phyloP scores from a whole-genome alignment of 1,284 basidiomycete genomes.

The Rhodofomes roseus region DNA sequence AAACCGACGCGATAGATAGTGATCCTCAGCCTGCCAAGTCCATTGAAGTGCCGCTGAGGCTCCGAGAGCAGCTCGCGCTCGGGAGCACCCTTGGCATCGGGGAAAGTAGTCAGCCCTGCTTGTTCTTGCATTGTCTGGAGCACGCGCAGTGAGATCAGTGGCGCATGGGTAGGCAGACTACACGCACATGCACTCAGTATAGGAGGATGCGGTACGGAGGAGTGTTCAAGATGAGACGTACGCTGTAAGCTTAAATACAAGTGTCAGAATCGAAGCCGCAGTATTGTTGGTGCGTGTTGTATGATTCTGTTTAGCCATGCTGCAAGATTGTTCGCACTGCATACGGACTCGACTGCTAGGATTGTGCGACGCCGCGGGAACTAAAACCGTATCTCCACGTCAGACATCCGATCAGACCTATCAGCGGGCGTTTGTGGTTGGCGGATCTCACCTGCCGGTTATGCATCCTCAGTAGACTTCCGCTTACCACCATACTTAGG shows the following conservation, averaged over 20 bases:
- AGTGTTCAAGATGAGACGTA: not conserved
- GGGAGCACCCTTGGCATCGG: not conserved
- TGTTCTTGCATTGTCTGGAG: not conserved
- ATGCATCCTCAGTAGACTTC: not conserved
- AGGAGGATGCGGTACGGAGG: not conserved
- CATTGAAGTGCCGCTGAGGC: not conserved
- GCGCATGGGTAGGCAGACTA: not conserved
- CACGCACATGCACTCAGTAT: not conserved
- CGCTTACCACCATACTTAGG: not conserved
- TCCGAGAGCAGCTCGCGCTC: constrained; percentile 1
- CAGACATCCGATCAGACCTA: not conserved
- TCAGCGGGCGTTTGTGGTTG: not conserved
- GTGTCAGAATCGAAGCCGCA: not conserved
- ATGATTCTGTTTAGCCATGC: not conserved
- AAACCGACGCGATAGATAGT: constrained; percentile 5
- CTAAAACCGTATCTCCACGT: not conserved
- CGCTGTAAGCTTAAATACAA: not conserved
- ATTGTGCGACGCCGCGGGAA: not conserved
- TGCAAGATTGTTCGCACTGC: too few relatives aligned
- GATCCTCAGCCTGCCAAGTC: not conserved
- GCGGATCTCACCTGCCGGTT: not conserved
- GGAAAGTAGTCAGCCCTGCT: not conserved
- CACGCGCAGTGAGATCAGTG: not conserved
- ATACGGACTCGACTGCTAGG: not conserved
- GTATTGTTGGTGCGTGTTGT: not conserved